Percentiles rank a stretch among this genome's conserved stretches.
These are phyloP conservation scores for Stevia rebaudiana DNA, from an alignment of 140 eudicot genomes.

Conservation along the genomic window DNA sequence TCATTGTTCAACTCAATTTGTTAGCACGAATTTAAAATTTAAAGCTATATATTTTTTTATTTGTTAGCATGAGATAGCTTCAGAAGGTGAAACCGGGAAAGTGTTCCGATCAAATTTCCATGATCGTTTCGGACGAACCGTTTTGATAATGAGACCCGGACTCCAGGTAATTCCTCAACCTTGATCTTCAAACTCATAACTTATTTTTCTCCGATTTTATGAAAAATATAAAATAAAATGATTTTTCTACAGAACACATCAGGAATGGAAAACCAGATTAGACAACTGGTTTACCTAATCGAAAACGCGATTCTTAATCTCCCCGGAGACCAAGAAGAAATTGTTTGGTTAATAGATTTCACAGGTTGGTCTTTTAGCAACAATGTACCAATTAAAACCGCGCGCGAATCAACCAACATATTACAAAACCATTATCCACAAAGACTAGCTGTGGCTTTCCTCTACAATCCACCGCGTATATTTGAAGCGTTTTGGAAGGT, in stretches of 20 bases:
- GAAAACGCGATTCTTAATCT: slow-evolving; percentile 19
- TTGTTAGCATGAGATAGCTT: slow-evolving; percentile 5
- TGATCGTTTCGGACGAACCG: slow-evolving; percentile 11
- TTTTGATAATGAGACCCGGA: slow-evolving; percentile 6
- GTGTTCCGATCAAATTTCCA: slow-evolving; percentile 9
- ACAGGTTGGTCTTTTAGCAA: slow-evolving; percentile 11
- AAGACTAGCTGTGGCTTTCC: slow-evolving; percentile 1
- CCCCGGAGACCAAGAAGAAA: slow-evolving; percentile 20
- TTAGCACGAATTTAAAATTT: background rate
- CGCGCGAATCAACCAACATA: slow-evolving; percentile 5
- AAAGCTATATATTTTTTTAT: background rate
- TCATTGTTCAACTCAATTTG: background rate
- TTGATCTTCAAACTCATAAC: background rate
- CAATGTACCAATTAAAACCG: background rate
- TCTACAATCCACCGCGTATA: slow-evolving; percentile 3
- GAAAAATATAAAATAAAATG: background rate
- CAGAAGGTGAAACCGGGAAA: slow-evolving; percentile 16
- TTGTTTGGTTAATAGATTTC: slow-evolving; percentile 12
- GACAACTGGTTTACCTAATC: slow-evolving; percentile 9
- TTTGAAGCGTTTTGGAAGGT: slow-evolving; percentile 13
- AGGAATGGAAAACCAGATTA: slow-evolving; percentile 14
- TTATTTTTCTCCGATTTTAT: too few species aligned
- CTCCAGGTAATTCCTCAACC: slow-evolving; percentile 1
- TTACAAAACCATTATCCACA: slow-evolving; percentile 12
- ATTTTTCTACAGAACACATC: slow-evolving; percentile 11